Evolutionary conservation across 352 stramenopile genomes (phyloP).

Genomic region (Globisporangium parvum): DNA sequence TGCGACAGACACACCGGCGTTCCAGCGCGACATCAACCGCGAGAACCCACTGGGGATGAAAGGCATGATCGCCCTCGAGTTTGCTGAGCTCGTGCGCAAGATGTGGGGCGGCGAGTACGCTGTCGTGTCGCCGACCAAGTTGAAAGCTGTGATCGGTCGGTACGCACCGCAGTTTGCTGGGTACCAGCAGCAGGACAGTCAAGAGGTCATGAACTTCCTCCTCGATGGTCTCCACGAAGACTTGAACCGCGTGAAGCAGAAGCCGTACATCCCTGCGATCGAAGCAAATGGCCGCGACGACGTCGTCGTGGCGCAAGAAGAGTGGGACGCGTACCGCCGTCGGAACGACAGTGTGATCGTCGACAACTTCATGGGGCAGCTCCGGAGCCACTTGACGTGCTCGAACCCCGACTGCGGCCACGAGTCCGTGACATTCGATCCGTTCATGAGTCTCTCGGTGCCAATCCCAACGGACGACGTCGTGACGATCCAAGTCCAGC

Average conservation of each 20-base stretch:
- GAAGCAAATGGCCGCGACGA: constrained; percentile 69
- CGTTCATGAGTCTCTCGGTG: constrained; percentile 87
- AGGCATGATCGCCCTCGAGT: constrained; percentile 93
- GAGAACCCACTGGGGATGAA: constrained; percentile 93
- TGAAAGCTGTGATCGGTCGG: constrained; percentile 84
- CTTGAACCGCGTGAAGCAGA: constrained; percentile 80
- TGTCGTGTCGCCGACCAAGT: constrained; percentile 59
- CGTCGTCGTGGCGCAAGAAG: constrained; percentile 59
- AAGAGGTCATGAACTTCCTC: constrained; percentile 91
- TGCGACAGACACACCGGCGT: constrained; percentile 25
- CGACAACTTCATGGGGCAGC: constrained; percentile 87
- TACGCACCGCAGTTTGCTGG: constrained; percentile 87
- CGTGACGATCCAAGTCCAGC: constrained; percentile 44
- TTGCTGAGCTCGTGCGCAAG: constrained; percentile 90
- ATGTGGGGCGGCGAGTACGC: constrained; percentile 92
- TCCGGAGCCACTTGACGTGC: constrained; percentile 86
- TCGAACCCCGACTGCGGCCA: constrained; percentile 65
- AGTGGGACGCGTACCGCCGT: constrained; percentile 81
- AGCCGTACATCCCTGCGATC: constrained; percentile 72
- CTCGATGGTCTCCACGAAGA: constrained; percentile 91
- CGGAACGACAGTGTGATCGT: constrained; percentile 91
- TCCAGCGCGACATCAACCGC: constrained; percentile 89
- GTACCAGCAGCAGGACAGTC: constrained; percentile 88
- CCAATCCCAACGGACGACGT: constrained; percentile 76
- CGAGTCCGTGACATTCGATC: constrained; percentile 86